phyloP scores from a whole-genome alignment of 2,329 filamentous ascomycete genomes.

The Xylariaceae sp. region DNA sequence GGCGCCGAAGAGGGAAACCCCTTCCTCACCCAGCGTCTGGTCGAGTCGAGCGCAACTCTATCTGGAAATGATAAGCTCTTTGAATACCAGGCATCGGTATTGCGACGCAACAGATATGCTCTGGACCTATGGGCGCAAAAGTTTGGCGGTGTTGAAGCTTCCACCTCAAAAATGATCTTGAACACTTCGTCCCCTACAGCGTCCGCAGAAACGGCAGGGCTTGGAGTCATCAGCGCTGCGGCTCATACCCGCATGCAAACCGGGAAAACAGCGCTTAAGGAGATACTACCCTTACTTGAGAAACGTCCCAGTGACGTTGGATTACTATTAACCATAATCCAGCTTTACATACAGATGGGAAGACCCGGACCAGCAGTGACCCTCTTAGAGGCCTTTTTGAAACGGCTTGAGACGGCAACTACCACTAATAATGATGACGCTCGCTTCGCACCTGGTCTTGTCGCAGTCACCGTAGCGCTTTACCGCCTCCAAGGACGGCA shows the following conservation, averaged over 20 bases:
- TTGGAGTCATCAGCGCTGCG: constrained; percentile 66
- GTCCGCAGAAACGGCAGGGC: constrained; percentile 41
- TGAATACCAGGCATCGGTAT: constrained; percentile 65
- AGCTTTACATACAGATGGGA: constrained; percentile 74
- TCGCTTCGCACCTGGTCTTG: constrained; percentile 81
- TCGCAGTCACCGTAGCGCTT: constrained; percentile 78
- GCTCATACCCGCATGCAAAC: constrained; percentile 67
- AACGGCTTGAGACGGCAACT: constrained; percentile 66
- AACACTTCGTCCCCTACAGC: constrained; percentile 32
- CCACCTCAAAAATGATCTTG: constrained; percentile 47
- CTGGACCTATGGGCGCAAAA: constrained; percentile 70
- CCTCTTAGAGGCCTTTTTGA: constrained; percentile 76
- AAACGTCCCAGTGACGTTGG: constrained; percentile 80
- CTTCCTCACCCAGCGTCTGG: constrained; percentile 66
- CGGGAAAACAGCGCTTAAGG: constrained; percentile 69
- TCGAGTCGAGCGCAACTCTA: constrained; percentile 56
- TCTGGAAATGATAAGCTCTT: constrained; percentile 68
- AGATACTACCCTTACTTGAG: constrained; percentile 69
- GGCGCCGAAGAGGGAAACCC: constrained; percentile 58
- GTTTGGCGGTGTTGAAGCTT: constrained; percentile 59
- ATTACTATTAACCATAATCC: constrained; percentile 75
- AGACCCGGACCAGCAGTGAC: constrained; percentile 74
- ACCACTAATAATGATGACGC: constrained; percentile 64
- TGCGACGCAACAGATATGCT: constrained; percentile 65
- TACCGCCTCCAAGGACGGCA: constrained; percentile 78